Base-by-base conservation (phyloP, 2,329 filamentous ascomycete species). In the Arthrinium phaeospermum region DNA sequence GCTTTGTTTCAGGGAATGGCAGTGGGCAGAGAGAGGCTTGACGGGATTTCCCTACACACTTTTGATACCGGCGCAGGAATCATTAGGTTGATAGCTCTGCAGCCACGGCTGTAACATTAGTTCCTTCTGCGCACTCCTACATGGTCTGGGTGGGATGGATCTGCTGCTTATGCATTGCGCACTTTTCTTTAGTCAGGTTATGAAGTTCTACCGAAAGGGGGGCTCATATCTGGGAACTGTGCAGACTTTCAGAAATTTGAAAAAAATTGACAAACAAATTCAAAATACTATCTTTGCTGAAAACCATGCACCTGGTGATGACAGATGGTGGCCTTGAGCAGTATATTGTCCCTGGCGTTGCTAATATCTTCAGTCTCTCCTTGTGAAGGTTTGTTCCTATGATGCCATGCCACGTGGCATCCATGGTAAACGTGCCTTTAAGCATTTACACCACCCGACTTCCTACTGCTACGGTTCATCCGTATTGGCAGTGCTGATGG, bases 81-180 rank as follows among this genome's bases (percentile, higher is more conserved):
- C 78, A 78, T 78, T 78, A 7, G 67, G 30, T 77, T 78, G 78
- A 75, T 72, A 41, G 51, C 75, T 75, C 74, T 71, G 73, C 51
- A 57, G 67, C 69, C 51, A 7, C 19, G 19, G 53, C 34, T 78
- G 77, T 78, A 78, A 78, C 76, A 77, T 73, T 77, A 78, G 76
- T 76, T 76, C 61, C 67, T 74, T 46, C 73, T 77, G 72, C 74
- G 53, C 10, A 64, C 57, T 41, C 57, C n/a, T 27, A 37, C 68
- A 53, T 53, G 68, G 67, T 68, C 67, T 46, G 67, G 67, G 41
- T 68, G 67, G 67, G 67, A 68, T 46, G 67, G 67, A 46, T 68
- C 45, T 68, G 67, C 45, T 68, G 67, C 67, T 47, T 8, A 68
- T 68, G 67, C 67, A 46, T 68, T 68, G 67, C 67, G 67, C 67